Percentiles rank a stretch among this genome's conserved stretches.
phyloP scores from a whole-genome alignment of 768 basidiomycete species.

The Auriscalpium vulgare region DNA sequence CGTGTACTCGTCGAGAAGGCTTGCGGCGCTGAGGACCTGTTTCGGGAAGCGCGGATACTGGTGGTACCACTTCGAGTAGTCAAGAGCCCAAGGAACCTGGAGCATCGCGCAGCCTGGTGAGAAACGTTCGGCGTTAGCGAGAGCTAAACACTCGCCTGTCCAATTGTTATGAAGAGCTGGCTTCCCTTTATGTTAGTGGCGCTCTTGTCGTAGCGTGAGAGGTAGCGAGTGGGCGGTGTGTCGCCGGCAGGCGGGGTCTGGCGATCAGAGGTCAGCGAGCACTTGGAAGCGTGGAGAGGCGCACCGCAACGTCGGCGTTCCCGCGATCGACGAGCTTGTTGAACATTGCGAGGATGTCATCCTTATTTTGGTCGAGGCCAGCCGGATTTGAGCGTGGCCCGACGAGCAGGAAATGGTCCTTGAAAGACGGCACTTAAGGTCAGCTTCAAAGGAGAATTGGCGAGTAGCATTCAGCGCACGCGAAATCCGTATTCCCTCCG shows the following conservation, averaged over 20 bases:
- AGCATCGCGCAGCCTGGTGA: background rate
- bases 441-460: conserved; percentile 23
- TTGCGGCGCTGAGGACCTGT: conserved; percentile 40
- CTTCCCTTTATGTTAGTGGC: conserved; percentile 55
- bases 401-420: conserved; percentile 21
- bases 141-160: conserved; percentile 28
- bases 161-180: conserved; percentile 38
- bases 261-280: background rate
- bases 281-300: conserved; percentile 7
- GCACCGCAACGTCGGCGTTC: conserved; percentile 35
- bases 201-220: conserved; percentile 50
- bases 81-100: conserved; percentile 46
- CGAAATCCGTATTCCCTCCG: conserved; percentile 36
- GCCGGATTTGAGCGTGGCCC: conserved; percentile 44
- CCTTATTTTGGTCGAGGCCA: conserved; percentile 20
- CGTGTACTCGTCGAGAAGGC: conserved; percentile 43
- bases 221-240: conserved; percentile 33
- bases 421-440: background rate
- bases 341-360: conserved; percentile 36
- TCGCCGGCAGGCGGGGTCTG: background rate
- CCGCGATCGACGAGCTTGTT: conserved; percentile 38
- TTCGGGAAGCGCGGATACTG: conserved; percentile 47
- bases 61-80: conserved; percentile 52
- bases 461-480: conserved; percentile 35
- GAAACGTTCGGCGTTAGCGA: no score